Conservation (phyloP, 208 protist species). For the Phytomonas sp. region DNA sequence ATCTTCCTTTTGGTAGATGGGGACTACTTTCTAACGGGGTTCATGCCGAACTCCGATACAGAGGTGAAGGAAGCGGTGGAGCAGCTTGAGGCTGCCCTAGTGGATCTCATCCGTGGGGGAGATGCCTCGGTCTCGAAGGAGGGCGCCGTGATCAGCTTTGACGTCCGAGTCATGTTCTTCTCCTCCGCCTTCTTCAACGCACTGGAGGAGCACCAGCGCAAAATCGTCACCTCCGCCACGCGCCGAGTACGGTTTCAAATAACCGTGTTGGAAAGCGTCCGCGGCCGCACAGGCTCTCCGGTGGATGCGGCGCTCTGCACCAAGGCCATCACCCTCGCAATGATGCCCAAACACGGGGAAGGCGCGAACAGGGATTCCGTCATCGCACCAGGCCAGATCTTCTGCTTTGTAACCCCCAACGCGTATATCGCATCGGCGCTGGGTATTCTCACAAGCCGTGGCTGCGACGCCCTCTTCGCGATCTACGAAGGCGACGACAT, state of each 20-base stretch:
- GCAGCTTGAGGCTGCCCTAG: slow-evolving; percentile 28
- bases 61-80: slow-evolving; percentile 34
- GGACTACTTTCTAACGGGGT: slow-evolving; percentile 67
- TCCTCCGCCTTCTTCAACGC: slow-evolving; percentile 46
- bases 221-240: slow-evolving; percentile 41
- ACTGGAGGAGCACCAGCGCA: slow-evolving; percentile 26
- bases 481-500: slow-evolving; percentile 57
- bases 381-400: slow-evolving; percentile 2
- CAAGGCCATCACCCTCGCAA: slow-evolving; percentile 31
- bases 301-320: slow-evolving; percentile 73
- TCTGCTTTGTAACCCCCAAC: slow-evolving; percentile 42
- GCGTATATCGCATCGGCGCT: slow-evolving; percentile 59
- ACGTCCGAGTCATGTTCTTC: slow-evolving; percentile 55
- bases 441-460: slow-evolving; percentile 15
- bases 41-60: slow-evolving; percentile 37
- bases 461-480: slow-evolving; percentile 43
- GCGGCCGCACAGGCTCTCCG: slow-evolving; percentile 44
- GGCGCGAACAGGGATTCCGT: slow-evolving; percentile 3
- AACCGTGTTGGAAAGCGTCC: slow-evolving; percentile 44
- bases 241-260: slow-evolving; percentile 64
- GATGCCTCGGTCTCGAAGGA: not conserved
- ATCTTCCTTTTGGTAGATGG: slow-evolving; percentile 64
- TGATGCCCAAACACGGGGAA: slow-evolving; percentile 19
- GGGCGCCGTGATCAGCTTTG: slow-evolving; percentile 12
- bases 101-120: slow-evolving; percentile 29